A percentile compares a stretch with the other conserved stretches of the same genome.
Evolutionary conservation across 441 rosid genomes (phyloP).

Genomic region (Gossypium trilobum): DNA sequence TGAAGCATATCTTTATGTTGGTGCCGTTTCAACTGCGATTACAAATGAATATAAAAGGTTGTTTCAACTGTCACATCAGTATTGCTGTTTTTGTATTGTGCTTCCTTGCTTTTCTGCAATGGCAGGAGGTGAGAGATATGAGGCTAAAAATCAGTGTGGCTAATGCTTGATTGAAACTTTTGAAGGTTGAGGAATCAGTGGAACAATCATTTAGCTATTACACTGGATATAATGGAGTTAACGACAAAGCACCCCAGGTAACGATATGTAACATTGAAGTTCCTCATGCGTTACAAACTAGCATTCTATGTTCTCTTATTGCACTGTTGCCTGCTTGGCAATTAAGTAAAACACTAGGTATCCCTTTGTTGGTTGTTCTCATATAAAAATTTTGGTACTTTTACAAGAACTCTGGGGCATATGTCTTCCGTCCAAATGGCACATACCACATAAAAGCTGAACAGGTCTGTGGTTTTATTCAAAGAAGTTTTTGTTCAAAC

Average conservation of each 20-base stretch:
- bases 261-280: slow-evolving; percentile 5
- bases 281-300: slow-evolving; percentile 5
- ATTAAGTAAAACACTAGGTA: slow-evolving; percentile 8
- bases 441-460: slow-evolving; percentile 51
- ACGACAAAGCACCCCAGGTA: slow-evolving; percentile 76
- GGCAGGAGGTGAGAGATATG: not conserved
- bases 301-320: slow-evolving; percentile 1
- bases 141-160: slow-evolving; percentile 4
- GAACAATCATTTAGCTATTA: slow-evolving; percentile 66
- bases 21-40: not conserved
- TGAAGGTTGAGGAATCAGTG: slow-evolving; percentile 60
- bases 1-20: slow-evolving; percentile 10
- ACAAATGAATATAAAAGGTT: not conserved
- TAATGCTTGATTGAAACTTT: slow-evolving; percentile 24
- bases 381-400: slow-evolving; percentile 12
- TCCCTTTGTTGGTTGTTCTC: slow-evolving; percentile 10
- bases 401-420: slow-evolving; percentile 77
- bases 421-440: slow-evolving; percentile 95
- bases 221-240: slow-evolving; percentile 60
- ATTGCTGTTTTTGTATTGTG: not conserved
- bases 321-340: not conserved
- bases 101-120: slow-evolving; percentile 6
- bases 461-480: slow-evolving; percentile 44
- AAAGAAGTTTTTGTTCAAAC: slow-evolving; percentile 3
- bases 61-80: slow-evolving; percentile 3